These are phyloP conservation scores for Suillus cothurnatus DNA, from an alignment of 768 basidiomycete genomes.

Conservation along the genomic window DNA sequence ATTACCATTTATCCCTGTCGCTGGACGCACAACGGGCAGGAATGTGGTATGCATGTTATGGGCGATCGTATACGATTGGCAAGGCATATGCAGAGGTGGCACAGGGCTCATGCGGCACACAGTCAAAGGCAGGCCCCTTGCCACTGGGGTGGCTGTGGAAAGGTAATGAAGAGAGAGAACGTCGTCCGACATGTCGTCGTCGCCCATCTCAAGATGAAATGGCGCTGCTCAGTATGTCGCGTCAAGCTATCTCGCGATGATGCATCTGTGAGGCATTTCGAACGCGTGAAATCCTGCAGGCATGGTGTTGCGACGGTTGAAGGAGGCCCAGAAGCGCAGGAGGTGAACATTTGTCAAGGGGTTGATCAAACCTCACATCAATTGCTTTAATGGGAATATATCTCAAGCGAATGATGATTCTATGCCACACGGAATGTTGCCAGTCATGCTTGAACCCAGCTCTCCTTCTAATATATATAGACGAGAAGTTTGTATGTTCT, in stretches of 20 bases:
- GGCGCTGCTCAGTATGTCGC: constrained; percentile 29
- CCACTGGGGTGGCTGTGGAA: constrained; percentile 28
- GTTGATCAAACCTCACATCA: constrained; percentile 13
- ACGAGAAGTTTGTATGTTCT: background rate
- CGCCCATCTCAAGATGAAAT: constrained; percentile 32
- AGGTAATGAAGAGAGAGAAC: constrained; percentile 35
- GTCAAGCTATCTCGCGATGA: constrained; percentile 34
- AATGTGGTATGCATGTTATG: constrained; percentile 28
- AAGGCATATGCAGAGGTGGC: constrained; percentile 29
- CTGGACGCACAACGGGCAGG: constrained; percentile 24
- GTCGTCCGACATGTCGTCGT: constrained; percentile 31
- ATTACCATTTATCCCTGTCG: constrained; percentile 27
- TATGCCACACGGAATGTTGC: background rate
- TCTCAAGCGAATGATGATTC: background rate
- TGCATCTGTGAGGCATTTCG: constrained; percentile 33
- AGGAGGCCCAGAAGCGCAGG: constrained; percentile 16
- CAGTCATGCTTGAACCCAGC: background rate
- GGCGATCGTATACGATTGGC: constrained; percentile 29
- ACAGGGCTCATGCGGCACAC: constrained; percentile 21
- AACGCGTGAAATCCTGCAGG: constrained; percentile 29
- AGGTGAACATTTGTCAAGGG: constrained; percentile 22
- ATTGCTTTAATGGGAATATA: background rate
- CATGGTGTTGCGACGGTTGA: constrained; percentile 5
- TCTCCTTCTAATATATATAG: background rate
- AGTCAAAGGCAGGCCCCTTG: constrained; percentile 17